A percentile compares a stretch with the other conserved stretches of the same genome.
These are phyloP conservation scores for Nigrospora sphaerica DNA, from an alignment of 2,329 filamentous ascomycete species.

Conservation along the genomic window DNA sequence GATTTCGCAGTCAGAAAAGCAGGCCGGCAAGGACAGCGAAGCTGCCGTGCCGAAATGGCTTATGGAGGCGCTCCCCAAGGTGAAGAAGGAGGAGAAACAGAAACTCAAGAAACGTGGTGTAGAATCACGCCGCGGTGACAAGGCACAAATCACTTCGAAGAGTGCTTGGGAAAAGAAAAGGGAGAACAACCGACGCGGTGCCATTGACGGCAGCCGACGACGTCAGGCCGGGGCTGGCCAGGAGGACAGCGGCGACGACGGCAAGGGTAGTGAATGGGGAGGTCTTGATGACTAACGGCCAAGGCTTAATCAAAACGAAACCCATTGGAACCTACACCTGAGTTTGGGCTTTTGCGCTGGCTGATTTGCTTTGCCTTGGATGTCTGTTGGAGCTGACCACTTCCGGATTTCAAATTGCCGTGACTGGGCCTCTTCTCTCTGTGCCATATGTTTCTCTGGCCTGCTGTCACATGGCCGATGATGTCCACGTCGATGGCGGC, in stretches of 20 bases:
- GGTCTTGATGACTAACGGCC: conserved; percentile 36
- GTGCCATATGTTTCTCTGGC: too few species aligned
- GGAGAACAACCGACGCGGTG: conserved; percentile 60
- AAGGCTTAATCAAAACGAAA: too few species aligned
- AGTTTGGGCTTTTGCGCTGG: too few species aligned
- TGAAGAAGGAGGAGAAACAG: conserved; percentile 78
- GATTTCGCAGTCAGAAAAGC: conserved; percentile 74
- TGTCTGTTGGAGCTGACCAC: too few species aligned
- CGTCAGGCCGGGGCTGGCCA: conserved; percentile 31
- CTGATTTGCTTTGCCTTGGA: too few species aligned
- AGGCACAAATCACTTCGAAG: conserved; percentile 73
- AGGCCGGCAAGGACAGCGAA: conserved; percentile 49
- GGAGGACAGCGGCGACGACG: conserved; percentile 17
- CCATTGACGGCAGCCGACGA: conserved; percentile 54
- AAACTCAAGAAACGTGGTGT: conserved; percentile 76
- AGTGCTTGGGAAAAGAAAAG: conserved; percentile 65
- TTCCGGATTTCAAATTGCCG: too few species aligned
- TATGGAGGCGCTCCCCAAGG: conserved; percentile 75
- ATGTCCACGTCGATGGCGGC: too few species aligned
- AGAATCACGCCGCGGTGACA: conserved; percentile 46
- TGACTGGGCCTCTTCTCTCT: too few species aligned
- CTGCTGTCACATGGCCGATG: too few species aligned
- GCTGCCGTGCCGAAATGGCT: conserved; percentile 76
- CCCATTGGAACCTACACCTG: too few species aligned
- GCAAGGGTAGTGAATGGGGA: conserved; percentile 34